These are phyloP conservation scores for Elsinoe batatas DNA, from an alignment of 2,329 filamentous ascomycete species.

Conservation along the genomic window DNA sequence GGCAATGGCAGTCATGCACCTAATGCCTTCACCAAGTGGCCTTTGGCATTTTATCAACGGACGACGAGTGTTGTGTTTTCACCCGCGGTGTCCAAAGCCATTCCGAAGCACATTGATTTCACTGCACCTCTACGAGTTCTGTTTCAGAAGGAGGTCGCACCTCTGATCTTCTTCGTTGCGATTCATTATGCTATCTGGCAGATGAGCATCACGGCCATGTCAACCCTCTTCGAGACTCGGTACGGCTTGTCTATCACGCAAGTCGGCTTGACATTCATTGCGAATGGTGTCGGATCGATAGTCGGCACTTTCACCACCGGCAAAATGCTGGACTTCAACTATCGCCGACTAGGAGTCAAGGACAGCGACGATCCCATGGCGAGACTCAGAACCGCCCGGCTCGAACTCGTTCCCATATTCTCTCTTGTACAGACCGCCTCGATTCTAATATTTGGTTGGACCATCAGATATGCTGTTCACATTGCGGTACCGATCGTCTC, in stretches of 20 bases:
- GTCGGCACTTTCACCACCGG: constrained; percentile 44
- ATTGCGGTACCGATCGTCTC: constrained; percentile 43
- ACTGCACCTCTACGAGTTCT: constrained; percentile 40
- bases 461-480: constrained; percentile 35
- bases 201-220: constrained; percentile 46
- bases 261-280: constrained; percentile 44
- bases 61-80: background rate
- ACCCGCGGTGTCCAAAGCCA: background rate
- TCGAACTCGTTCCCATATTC: constrained; percentile 41
- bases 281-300: constrained; percentile 47
- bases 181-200: constrained; percentile 47
- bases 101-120: constrained; percentile 35
- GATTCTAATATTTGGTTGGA: constrained; percentile 45
- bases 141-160: constrained; percentile 33
- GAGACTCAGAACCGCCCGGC: constrained; percentile 40
- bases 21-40: constrained; percentile 2
- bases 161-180: constrained; percentile 40
- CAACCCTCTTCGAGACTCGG: constrained; percentile 36
- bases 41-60: background rate
- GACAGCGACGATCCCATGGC: background rate
- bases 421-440: constrained; percentile 37
- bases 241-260: constrained; percentile 38
- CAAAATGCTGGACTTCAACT: constrained; percentile 44
- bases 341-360: constrained; percentile 29
- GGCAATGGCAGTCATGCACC: constrained; percentile 22